A percentile compares a stretch with the other conserved stretches of the same genome.
Evolutionary conservation across 768 basidiomycete species (phyloP).

Genomic region (Lentinula sp.): DNA sequence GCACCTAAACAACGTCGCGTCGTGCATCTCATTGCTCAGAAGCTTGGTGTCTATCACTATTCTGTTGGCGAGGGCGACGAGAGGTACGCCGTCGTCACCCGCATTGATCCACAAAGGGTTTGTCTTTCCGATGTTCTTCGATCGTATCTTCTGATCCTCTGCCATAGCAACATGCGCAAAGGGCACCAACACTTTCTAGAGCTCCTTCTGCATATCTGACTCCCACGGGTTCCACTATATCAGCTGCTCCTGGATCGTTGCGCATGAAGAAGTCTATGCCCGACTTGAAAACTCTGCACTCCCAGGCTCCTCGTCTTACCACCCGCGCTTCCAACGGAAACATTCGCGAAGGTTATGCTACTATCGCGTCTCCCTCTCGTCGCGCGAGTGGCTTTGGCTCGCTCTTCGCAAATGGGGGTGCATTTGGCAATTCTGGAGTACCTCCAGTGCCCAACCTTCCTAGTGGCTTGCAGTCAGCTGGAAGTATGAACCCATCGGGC

Average conservation of each 20-base stretch:
- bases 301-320: conserved; percentile 70
- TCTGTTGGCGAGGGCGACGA: conserved; percentile 92
- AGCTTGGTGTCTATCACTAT: conserved; percentile 91
- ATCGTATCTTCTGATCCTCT: conserved; percentile 5
- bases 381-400: conserved; percentile 68
- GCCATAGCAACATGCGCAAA: conserved; percentile 39
- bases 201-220: conserved; percentile 78
- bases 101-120: conserved; percentile 80
- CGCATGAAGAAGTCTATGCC: conserved; percentile 99
- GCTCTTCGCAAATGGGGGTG: conserved; percentile 55
- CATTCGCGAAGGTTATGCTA: conserved; percentile 81
- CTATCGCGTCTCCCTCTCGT: conserved; percentile 77
- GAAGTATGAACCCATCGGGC: conserved; percentile 33
- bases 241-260: conserved; percentile 47
- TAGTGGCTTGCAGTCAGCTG: conserved; percentile 39
- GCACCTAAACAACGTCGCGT: conserved; percentile 82
- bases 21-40: conserved; percentile 95
- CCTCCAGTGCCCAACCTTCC: conserved; percentile 83
- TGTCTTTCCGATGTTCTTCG: conserved; percentile 20
- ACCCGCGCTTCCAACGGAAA: conserved; percentile 86
- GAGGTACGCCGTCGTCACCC: conserved; percentile 89
- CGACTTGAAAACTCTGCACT: conserved; percentile 85
- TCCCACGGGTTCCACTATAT: conserved; percentile 35
- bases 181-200: conserved; percentile 64
- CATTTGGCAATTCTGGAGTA: conserved; percentile 36